Conservation (phyloP, 108 stramenopile genomes). For the Nitzschia sp. region DNA sequence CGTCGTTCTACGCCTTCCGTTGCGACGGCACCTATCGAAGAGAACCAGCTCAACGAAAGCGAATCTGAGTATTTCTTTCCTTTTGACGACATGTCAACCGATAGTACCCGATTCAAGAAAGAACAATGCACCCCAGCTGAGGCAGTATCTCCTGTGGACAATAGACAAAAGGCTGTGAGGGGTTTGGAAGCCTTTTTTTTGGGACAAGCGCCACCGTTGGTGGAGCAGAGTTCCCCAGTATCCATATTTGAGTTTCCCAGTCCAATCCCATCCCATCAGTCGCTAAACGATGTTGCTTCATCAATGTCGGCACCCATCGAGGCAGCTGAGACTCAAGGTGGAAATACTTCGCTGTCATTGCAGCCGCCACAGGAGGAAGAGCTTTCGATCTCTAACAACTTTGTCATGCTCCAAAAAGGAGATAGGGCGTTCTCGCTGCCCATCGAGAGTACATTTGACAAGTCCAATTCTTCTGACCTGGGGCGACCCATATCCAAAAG, state of each 20-base stretch:
- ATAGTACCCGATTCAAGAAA: neutral
- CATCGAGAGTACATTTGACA: neutral
- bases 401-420: conserved; percentile 1
- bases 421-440: conserved; percentile 12
- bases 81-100: conserved; percentile 1
- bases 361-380: neutral
- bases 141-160: neutral
- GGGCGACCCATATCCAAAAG: neutral
- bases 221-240: neutral
- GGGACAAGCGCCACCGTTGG: neutral
- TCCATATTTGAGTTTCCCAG: conserved; percentile 7
- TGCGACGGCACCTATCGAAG: neutral
- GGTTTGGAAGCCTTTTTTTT: conserved; percentile 18
- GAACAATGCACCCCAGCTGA: neutral
- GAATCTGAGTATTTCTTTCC: conserved; percentile 14
- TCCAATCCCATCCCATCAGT: neutral
- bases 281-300: neutral
- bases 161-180: neutral
- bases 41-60: neutral
- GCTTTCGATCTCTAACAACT: neutral
- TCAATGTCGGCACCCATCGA: neutral
- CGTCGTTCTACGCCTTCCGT: too few species aligned
- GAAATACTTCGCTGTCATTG: too few species aligned
- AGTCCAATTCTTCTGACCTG: neutral
- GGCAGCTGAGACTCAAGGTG: neutral